Evolutionary conservation across 805 yeast species (phyloP), one percentile per base, ranked within the genome.

Genomic region (Hanseniaspora clermontiae): DNA sequence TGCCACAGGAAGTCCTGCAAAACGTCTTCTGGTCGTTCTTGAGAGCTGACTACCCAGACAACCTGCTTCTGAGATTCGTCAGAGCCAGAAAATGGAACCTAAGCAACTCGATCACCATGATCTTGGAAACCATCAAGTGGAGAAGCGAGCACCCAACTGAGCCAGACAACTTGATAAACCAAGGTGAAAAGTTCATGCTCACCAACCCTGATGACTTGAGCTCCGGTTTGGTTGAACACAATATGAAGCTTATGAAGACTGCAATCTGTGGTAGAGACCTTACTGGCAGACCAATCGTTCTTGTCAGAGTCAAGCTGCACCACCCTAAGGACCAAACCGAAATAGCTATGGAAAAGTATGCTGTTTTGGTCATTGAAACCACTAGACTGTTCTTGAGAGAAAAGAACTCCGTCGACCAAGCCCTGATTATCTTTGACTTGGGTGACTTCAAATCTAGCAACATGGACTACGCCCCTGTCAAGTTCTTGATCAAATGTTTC

Each of bases 381-480:
- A 78, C 87, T n/a, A 77, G 96, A 61, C 70, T 91, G 60, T 77
- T 84, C 59, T 72, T 90, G 61, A 78, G 73, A 60, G 91, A 84
- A 60, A 86, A 88, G 2, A 29, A 45, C 27, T 53, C 57, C 24
- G 77, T 79, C 38, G 96, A 88, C 66, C 82, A 84, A 12, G 89
- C 88, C 49, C 81, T 93, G 1, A 80, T 93, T 54, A 69, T 93
- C 37, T 93, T 93, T 67, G 98, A 93, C 67, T 72, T 93, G 64
- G 75, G 85, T 12, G 95, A 84, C 5, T 93, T 93, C 66, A 79
- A 95, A 8, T 79, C 89, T 75, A 78, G 89, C 59, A 93, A 91
- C 68, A 93, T 95, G 86, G 98, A 93, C 71, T 88, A 88, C 66
- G 76, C 79, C 3, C 88, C 96, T 5, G 95, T 93, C 59, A 90